These are phyloP conservation scores for Penicillium sp. DNA, from an alignment of 2,329 filamentous ascomycete genomes.

Conservation along the genomic window DNA sequence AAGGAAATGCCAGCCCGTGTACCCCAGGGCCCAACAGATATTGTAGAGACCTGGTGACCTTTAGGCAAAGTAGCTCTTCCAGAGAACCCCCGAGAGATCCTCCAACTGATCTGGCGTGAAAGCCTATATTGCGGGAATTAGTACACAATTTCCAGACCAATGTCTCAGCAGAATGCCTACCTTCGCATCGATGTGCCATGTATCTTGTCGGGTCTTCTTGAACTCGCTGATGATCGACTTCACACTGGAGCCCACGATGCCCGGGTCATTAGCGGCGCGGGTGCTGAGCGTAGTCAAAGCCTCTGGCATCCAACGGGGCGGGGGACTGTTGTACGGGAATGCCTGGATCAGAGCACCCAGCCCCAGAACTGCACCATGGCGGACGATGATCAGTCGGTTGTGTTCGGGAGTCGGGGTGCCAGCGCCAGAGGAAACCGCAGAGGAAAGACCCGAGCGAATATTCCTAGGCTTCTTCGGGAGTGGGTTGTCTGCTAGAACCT, in stretches of 20 bases:
- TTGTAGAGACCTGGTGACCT: background rate
- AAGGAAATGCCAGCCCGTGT: background rate
- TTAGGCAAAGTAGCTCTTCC: constrained; percentile 99
- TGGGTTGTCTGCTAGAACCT: constrained; percentile 76
- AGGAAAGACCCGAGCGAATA: constrained; percentile 40
- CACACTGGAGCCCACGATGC: constrained; percentile 92
- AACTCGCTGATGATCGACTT: constrained; percentile 94
- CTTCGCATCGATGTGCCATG: constrained; percentile 97
- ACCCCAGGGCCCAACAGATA: background rate
- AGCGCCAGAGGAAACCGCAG: constrained; percentile 47
- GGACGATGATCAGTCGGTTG: constrained; percentile 75
- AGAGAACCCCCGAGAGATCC: constrained; percentile 91
- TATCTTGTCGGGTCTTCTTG: constrained; percentile 99
- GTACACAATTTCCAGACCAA: constrained; percentile 8
- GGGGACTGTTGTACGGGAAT: constrained; percentile 93
- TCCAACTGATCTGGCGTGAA: constrained; percentile 93
- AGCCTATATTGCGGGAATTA: constrained; percentile 56
- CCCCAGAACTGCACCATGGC: constrained; percentile 90
- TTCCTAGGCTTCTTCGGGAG: constrained; percentile 69
- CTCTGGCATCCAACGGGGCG: constrained; percentile 91
- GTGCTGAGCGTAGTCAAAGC: constrained; percentile 82
- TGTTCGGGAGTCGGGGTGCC: constrained; percentile 55
- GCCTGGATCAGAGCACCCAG: constrained; percentile 89
- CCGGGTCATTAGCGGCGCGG: constrained; percentile 82
- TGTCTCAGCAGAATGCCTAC: constrained; percentile 56